Conservation (phyloP, 208 protist genomes). For the Wallacemonas sp. region DNA sequence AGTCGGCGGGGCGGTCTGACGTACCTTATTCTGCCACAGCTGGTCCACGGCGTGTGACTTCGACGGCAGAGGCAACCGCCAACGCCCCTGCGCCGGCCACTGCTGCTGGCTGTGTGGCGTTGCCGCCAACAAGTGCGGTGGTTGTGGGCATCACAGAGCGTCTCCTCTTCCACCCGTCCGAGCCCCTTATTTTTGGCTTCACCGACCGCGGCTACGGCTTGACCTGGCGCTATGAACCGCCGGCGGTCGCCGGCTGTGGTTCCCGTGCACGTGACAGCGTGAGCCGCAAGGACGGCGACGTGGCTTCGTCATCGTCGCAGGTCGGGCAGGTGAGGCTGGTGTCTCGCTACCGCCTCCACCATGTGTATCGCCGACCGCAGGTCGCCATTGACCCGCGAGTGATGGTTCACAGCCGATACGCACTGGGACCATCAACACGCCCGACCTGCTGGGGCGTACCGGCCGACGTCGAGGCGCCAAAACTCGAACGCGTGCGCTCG, state of each 20-base stretch:
- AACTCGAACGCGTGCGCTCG: not conserved
- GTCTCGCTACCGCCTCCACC: constrained; percentile 3
- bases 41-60: too few species aligned
- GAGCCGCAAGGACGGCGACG: not conserved
- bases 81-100: too few species aligned
- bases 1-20: too few species aligned
- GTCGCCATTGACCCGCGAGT: constrained; percentile 4
- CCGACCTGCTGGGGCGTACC: not conserved
- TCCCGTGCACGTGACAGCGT: not conserved
- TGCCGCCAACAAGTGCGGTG: too few species aligned
- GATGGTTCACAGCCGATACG: not conserved
- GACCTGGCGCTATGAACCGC: constrained; percentile 50
- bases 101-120: too few species aligned
- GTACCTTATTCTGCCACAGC: too few species aligned
- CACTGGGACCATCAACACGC: not conserved
- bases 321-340: constrained; percentile 4
- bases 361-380: constrained; percentile 25
- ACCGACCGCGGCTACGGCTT: constrained; percentile 56
- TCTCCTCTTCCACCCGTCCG: constrained; percentile 59
- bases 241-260: not conserved
- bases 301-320: not conserved
- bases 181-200: constrained; percentile 43
- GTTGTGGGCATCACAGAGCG: constrained; percentile 5
- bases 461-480: not conserved
- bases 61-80: too few species aligned